A percentile compares a stretch with the other conserved stretches of the same genome.
These are phyloP conservation scores for Lachnellula occidentalis DNA, from an alignment of 2,329 filamentous ascomycete genomes.

Conservation along the genomic window DNA sequence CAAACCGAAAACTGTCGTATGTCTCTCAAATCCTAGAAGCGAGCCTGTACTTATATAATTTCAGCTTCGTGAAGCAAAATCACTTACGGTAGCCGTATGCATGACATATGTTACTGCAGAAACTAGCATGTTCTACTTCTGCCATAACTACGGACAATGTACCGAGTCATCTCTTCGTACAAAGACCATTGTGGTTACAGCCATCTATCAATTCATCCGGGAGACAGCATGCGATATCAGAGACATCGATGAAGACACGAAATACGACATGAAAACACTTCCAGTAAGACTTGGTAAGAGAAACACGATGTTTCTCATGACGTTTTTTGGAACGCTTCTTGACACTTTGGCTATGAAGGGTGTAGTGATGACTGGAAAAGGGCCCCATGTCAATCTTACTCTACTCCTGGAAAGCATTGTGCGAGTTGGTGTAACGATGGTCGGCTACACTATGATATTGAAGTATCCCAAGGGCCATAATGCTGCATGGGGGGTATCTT, in stretches of 20 bases:
- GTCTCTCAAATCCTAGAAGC: not conserved
- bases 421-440: not conserved
- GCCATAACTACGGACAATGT: not conserved
- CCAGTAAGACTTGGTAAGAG: not conserved
- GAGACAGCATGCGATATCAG: not conserved
- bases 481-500: not conserved
- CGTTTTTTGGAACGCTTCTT: not conserved
- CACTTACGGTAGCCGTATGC: not conserved
- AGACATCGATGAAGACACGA: not conserved
- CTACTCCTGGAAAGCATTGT: not conserved
- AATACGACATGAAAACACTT: not conserved
- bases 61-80: not conserved
- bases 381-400: too few species aligned
- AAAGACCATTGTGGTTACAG: not conserved
- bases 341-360: not conserved
- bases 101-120: not conserved
- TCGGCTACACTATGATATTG: not conserved
- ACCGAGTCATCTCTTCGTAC: not conserved
- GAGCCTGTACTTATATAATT: not conserved
- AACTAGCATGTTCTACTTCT: not conserved
- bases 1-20: not conserved
- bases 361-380: not conserved
- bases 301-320: not conserved
- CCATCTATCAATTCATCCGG: not conserved
- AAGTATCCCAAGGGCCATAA: not conserved